A percentile compares a stretch with the other conserved stretches of the same genome.
phyloP scores from a whole-genome alignment of 495 filamentous ascomycete species.

The Penicillium lividum region DNA sequence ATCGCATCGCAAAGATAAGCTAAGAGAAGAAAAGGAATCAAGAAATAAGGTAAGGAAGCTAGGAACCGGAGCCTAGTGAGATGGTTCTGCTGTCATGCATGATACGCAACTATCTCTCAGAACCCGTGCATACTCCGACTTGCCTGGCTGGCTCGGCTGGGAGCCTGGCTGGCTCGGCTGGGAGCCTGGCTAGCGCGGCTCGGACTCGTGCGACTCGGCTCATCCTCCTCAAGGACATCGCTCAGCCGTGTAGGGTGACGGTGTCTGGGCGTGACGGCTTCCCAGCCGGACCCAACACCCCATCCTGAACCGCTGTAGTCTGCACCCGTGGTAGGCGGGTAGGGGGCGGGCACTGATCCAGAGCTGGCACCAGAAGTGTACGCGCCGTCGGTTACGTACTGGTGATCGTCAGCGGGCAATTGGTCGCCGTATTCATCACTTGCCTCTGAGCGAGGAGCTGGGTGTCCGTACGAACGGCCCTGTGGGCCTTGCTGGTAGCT shows the following conservation, averaged over 20 bases:
- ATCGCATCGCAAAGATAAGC: not conserved
- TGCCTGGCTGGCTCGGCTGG: constrained; percentile 52
- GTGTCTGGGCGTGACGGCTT: constrained; percentile 72
- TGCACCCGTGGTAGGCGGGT: constrained; percentile 30
- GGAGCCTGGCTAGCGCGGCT: constrained; percentile 54
- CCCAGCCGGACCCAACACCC: constrained; percentile 69
- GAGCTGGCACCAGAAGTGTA: constrained; percentile 43
- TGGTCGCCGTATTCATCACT: constrained; percentile 57
- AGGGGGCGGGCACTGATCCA: constrained; percentile 31
- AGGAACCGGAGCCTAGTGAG: too few species aligned
- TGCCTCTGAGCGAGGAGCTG: constrained; percentile 41
- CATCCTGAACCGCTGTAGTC: constrained; percentile 67
- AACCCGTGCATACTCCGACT: constrained; percentile 37
- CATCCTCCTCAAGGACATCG: constrained; percentile 81
- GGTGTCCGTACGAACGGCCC: constrained; percentile 44
- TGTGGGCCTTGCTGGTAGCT: constrained; percentile 50
- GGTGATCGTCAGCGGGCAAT: constrained; percentile 46
- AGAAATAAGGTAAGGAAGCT: not conserved
- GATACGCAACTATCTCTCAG: not conserved
- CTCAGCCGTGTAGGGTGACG: constrained; percentile 93
- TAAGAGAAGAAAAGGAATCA: not conserved
- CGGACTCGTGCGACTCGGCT: constrained; percentile 58
- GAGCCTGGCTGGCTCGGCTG: constrained; percentile 45
- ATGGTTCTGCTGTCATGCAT: not conserved
- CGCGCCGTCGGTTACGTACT: constrained; percentile 42